Evolutionary conservation across 148 eudicot genomes (phyloP).

Genomic region (Rhododendron vialii): DNA sequence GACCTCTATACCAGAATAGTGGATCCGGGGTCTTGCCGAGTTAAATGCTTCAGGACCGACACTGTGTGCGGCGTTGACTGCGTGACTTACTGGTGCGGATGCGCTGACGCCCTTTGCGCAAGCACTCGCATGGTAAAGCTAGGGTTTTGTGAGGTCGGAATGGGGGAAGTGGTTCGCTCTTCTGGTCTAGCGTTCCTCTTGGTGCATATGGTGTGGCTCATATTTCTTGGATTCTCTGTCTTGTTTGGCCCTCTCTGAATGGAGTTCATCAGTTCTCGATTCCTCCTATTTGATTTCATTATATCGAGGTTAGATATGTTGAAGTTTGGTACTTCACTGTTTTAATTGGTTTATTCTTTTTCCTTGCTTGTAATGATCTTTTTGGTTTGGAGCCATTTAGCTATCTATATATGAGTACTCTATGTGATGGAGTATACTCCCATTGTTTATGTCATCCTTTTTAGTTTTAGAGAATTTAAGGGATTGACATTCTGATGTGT

Average conservation of each 20-base stretch:
- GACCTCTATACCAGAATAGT: too few relatives aligned
- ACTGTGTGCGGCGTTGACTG: too few relatives aligned
- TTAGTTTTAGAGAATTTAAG: neutral
- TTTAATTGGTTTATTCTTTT: neutral
- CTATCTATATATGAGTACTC: neutral
- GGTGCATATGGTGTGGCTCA: conserved; percentile 71
- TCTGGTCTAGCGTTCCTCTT: conserved; percentile 51
- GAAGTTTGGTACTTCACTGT: neutral
- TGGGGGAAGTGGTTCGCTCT: too few relatives aligned
- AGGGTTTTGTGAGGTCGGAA: too few relatives aligned
- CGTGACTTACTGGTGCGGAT: too few relatives aligned
- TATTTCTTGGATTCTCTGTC: conserved; percentile 62
- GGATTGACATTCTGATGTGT: neutral
- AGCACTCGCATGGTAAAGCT: too few relatives aligned
- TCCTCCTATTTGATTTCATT: neutral
- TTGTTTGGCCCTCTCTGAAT: conserved; percentile 64
- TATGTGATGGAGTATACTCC: neutral
- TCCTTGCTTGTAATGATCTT: neutral
- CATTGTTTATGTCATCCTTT: neutral
- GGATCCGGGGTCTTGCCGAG: too few relatives aligned
- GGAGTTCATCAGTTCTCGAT: neutral
- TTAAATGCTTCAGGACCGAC: too few relatives aligned
- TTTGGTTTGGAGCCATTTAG: too few relatives aligned
- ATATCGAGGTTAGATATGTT: conserved; percentile 3
- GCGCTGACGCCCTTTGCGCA: too few relatives aligned